Evolutionary conservation across 2,329 filamentous ascomycete genomes (phyloP), one percentile per base, ranked within the genome.

Genomic region (Colletotrichum abscissum): DNA sequence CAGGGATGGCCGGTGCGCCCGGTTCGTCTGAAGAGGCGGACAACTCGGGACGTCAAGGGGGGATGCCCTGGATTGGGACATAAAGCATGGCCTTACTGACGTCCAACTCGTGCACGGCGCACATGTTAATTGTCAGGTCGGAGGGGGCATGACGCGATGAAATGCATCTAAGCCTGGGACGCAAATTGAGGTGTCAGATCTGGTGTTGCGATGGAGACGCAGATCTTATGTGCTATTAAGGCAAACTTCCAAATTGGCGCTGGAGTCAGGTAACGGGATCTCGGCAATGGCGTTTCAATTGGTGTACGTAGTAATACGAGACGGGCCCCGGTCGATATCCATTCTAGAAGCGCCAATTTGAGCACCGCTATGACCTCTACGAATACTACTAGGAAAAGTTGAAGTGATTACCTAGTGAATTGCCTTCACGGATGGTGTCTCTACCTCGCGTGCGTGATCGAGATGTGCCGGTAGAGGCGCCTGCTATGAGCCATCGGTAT

Each of bases 21-120:
- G 67, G 71, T 71, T 73, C 67, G 38, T 63, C 67, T 73, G 67
- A 71, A 65, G 62, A 33, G 58, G 24, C 28, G 67, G 56, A 38
- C 24, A 33, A 38, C 12, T 64, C 33, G 55, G 33, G 56, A 24
- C 4, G 14, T 3, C 22, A 22, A 26, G 24, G 22, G 55, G 69
- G 59, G 60, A 42, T 64, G 58, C 42, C 59, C 59, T 54, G 35
- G 67, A n/a, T 26, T 16, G 4, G 19, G 19, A 4, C 12, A 28
- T 54, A 7, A 30, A 30, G 33, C n/a, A 26, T 14, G 30, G 14
- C 11, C 16, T n/a, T 8, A 4, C 11, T 5, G 19, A 30, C 33
- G 67, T 62, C 28, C 35, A 54, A 57, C 8, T 42, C 22, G 24
- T 12, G 30, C 30, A 35, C 26, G 38, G 16, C 52, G 64, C 49